Percentiles rank a stretch among this genome's conserved stretches.
Evolutionary conservation across 805 yeast species (phyloP).

Genomic region (Candida takata): DNA sequence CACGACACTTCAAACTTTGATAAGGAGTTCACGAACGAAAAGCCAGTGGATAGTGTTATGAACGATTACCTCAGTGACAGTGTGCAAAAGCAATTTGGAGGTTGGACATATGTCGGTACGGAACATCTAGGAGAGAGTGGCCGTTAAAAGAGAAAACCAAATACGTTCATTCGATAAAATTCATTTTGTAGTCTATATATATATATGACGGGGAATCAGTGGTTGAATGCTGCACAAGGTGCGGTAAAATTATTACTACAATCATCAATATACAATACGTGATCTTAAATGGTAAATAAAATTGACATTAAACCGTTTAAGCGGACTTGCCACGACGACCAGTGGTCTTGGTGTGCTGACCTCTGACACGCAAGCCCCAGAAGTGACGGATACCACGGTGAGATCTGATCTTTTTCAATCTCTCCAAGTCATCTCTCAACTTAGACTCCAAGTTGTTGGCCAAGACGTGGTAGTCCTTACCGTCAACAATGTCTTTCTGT

Average conservation of each 20-base stretch:
- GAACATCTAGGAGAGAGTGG: constrained; percentile 34
- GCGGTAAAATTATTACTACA: too few relatives aligned
- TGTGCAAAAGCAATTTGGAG: constrained; percentile 97
- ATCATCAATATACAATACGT: constrained; percentile 11
- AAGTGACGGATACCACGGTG: constrained; percentile 99
- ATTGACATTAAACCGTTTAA: constrained; percentile 5
- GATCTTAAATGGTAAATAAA: neutral
- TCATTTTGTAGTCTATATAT: too few relatives aligned
- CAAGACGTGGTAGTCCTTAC: constrained; percentile 98
- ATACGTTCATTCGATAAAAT: too few relatives aligned
- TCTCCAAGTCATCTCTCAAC: constrained; percentile 99
- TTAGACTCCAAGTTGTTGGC: constrained; percentile 99
- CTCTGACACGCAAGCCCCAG: constrained; percentile 99
- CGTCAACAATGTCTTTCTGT: constrained; percentile 97
- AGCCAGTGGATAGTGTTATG: constrained; percentile 92
- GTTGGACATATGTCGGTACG: constrained; percentile 92
- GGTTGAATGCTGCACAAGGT: too few relatives aligned
- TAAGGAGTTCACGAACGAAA: constrained; percentile 83
- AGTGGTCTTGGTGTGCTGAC: constrained; percentile 99
- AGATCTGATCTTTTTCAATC: constrained; percentile 99
- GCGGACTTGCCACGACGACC: constrained; percentile 76
- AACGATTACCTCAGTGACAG: constrained; percentile 87
- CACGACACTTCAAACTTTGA: constrained; percentile 92
- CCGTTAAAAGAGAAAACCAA: constrained; percentile 2
- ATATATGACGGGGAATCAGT: too few relatives aligned